Percentiles rank a stretch among this genome's conserved stretches.
These are phyloP conservation scores for Sclerotinia subarctica DNA, from an alignment of 2,329 filamentous ascomycete genomes.

Conservation along the genomic window DNA sequence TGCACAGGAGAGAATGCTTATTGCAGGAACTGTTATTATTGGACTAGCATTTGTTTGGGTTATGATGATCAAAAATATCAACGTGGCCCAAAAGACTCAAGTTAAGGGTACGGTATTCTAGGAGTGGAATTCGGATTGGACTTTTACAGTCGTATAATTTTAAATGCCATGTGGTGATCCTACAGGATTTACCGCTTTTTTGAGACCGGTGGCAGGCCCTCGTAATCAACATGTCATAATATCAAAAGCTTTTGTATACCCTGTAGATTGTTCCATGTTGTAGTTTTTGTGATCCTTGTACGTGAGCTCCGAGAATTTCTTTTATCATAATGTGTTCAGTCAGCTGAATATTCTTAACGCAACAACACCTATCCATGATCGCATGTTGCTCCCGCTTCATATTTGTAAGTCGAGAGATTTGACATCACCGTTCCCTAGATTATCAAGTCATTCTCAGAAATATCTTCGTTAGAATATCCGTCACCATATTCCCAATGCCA, in stretches of 20 bases:
- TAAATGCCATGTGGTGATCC: not conserved
- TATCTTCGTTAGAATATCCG: no score
- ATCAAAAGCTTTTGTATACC: constrained; percentile 13
- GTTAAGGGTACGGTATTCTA: constrained; percentile 42
- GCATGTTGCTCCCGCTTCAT: no score
- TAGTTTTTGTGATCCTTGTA: not conserved
- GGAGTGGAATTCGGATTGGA: not conserved
- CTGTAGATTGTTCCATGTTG: not conserved
- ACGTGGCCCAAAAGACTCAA: constrained; percentile 45
- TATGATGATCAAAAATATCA: constrained; percentile 47
- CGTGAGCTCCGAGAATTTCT: not conserved
- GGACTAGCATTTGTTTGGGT: constrained; percentile 42
- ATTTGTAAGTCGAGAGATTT: not conserved
- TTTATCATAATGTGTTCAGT: not conserved
- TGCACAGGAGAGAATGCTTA: constrained; percentile 50
- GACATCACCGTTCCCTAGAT: not conserved
- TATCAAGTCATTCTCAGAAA: no score
- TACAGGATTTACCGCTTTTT: not conserved
- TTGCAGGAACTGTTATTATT: constrained; percentile 49
- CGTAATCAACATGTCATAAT: constrained; percentile 10
- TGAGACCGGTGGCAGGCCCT: constrained; percentile 3
- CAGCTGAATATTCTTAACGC: not conserved
- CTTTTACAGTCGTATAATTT: not conserved
- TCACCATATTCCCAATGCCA: not conserved
- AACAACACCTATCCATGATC: not conserved